Percentiles rank a stretch among this genome's conserved stretches.
These are phyloP conservation scores for Misopates orontium DNA, from an alignment of 257 asterid species.

Conservation along the genomic window DNA sequence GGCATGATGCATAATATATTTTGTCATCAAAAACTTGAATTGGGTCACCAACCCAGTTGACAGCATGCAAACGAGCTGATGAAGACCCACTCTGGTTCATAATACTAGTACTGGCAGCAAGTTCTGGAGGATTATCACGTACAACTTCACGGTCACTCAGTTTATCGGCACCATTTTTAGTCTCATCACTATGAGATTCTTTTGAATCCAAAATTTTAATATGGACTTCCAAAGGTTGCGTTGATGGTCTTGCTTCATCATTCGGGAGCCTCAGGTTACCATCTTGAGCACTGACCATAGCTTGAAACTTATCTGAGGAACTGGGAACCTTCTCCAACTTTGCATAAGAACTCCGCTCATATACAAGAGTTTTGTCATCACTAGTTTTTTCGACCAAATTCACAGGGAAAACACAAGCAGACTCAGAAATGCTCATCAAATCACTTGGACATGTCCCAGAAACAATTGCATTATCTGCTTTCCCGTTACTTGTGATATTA, in stretches of 20 bases:
- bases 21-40: conserved; percentile 59
- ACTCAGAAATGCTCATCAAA: conserved; percentile 32
- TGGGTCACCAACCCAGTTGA: conserved; percentile 73
- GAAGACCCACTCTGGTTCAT: conserved; percentile 40
- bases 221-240: conserved; percentile 40
- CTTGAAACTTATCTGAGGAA: conserved; percentile 38
- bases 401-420: conserved; percentile 40
- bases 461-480: too few relatives aligned
- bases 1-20: conserved; percentile 61
- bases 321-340: conserved; percentile 27
- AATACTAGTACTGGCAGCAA: conserved; percentile 36
- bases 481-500: conserved; percentile 30
- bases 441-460: conserved; percentile 39
- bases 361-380: conserved; percentile 36
- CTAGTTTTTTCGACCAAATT: conserved; percentile 27
- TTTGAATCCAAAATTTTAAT: conserved; percentile 23
- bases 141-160: conserved; percentile 36
- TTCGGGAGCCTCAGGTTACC: conserved; percentile 23
- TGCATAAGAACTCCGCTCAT: conserved; percentile 36
- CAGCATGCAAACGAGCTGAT: conserved; percentile 42
- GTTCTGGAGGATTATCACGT: conserved; percentile 43
- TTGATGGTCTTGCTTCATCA: conserved; percentile 34
- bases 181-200: conserved; percentile 37
- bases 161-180: conserved; percentile 31
- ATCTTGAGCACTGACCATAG: conserved; percentile 27